Conservation (phyloP, 805 yeast genomes). For the Clavispora asparagi region DNA sequence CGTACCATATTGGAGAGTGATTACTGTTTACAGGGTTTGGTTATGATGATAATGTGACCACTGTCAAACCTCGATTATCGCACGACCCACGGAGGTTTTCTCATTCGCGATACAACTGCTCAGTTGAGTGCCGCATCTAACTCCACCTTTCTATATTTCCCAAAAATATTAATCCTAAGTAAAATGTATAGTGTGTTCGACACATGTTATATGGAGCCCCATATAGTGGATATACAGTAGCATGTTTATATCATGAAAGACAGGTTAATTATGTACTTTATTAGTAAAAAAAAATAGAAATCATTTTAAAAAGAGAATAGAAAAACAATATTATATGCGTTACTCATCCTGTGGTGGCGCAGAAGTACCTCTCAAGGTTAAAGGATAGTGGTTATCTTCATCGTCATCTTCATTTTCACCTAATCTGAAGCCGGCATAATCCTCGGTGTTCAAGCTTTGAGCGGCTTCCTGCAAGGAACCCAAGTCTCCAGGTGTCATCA, state of each 20-base stretch:
- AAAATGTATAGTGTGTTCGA: too few relatives aligned
- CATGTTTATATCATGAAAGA: background rate
- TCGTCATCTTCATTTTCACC: slow-evolving; percentile 39
- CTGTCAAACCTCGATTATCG: background rate
- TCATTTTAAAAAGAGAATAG: background rate
- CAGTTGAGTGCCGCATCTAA: too few relatives aligned
- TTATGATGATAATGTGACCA: background rate
- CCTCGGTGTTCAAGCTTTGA: slow-evolving; percentile 65
- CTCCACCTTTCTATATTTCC: too few relatives aligned
- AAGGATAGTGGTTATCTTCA: slow-evolving; percentile 36
- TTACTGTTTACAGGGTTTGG: background rate
- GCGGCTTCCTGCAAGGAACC: slow-evolving; percentile 93
- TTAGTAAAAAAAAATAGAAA: background rate
- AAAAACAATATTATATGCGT: background rate
- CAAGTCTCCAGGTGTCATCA: slow-evolving; percentile 97
- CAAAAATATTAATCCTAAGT: too few relatives aligned
- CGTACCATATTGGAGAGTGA: slow-evolving; percentile 11
- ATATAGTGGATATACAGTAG: too few relatives aligned
- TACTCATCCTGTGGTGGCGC: slow-evolving; percentile 33
- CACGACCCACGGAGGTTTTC: slow-evolving; percentile 3
- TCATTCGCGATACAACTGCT: too few relatives aligned
- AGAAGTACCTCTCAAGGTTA: slow-evolving; percentile 46
- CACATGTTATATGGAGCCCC: too few relatives aligned
- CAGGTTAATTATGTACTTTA: background rate
- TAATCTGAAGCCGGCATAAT: slow-evolving; percentile 59